Evolutionary conservation across 176 grass and related monocot species (phyloP), one percentile per base, ranked within the genome.

Genomic region (Microstegium vimineum): DNA sequence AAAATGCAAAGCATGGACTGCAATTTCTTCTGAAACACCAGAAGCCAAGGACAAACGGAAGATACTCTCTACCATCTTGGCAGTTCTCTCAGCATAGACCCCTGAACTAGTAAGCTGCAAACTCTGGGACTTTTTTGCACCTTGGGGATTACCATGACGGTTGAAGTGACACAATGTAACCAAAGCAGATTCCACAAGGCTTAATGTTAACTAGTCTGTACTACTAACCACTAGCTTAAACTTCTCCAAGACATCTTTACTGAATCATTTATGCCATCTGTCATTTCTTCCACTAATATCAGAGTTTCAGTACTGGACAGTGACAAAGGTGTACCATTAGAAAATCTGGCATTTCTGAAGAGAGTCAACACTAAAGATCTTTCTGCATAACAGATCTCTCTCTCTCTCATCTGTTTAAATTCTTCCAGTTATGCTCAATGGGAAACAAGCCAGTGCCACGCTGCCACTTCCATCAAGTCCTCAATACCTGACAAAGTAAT

Each of bases 381-480:
- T 76, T 98, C 92, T 46, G 70, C 67, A 62, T 83, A 51, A 7
- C 75, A 86, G 74, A 93, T 83, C 67, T 83, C 78, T 64, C 82
- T 68, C 43, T 78, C 83, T n/a, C n/a, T n/a, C n/a, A 70, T 84
- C 81, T 37, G 81, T 49, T 18, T 69, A 85, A 82, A 67, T 69
- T 85, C 81, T 86, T 83, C 81, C 86, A 27, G 75, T 86, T 82
- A 84, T 84, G 10, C 72, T 93, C 71, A 95, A 75, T 0, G 90
- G 89, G 47, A 87, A 98, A 80, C 92, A 95, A 90, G 90, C 93
- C 38, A 93, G 81, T 15, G 81, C 75, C n/a, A n/a, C n/a, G n/a
- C n/a, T n/a, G n/a, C n/a, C 72, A 91, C 82, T 90, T 95, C 87
- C 84, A 95, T 90, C 92, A 90, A 94, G 80, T 95, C 84, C 77